phyloP scores from a whole-genome alignment of 805 yeast species.

The Cyberlindnera americana region DNA sequence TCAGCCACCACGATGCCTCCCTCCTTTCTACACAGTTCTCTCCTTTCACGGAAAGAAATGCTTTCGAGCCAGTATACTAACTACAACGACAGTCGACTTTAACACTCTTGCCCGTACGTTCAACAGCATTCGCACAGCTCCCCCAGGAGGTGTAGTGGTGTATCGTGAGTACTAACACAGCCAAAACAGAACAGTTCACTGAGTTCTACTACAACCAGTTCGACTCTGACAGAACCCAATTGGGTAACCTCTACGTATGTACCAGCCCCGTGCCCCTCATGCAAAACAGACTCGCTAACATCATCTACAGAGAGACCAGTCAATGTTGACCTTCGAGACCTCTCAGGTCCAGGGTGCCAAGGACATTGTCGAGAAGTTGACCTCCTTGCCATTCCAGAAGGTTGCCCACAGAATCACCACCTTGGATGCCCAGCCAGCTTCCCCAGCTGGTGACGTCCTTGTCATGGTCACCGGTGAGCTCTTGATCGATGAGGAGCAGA shows the following conservation, averaged over 20 bases:
- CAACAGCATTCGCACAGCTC: background rate
- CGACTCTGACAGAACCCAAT: constrained; percentile 86
- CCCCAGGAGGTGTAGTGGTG: background rate
- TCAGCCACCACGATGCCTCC: too few relatives aligned
- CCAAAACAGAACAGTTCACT: constrained; percentile 69
- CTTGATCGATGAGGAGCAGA: constrained; percentile 86
- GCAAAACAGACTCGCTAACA: background rate
- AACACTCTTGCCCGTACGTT: constrained; percentile 41
- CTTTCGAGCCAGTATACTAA: constrained; percentile 6
- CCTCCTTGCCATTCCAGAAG: constrained; percentile 84
- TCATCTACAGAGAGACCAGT: constrained; percentile 67
- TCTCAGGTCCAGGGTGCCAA: constrained; percentile 93
- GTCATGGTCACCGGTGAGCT: constrained; percentile 98
- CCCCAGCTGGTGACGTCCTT: constrained; percentile 86
- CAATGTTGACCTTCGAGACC: constrained; percentile 96
- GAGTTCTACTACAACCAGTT: constrained; percentile 94
- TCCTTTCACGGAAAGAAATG: too few relatives aligned
- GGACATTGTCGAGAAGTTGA: constrained; percentile 88
- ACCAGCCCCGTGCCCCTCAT: background rate
- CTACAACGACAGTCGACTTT: constrained; percentile 36
- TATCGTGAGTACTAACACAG: constrained; percentile 7
- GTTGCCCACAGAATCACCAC: constrained; percentile 93
- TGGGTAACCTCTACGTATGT: constrained; percentile 80
- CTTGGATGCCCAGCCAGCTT: constrained; percentile 96
- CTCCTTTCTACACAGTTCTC: too few relatives aligned